Percentiles rank a stretch among this genome's conserved stretches.
Conservation (phyloP, 225 moss, liverwort and hornwort genomes). For the Lunularia cruciata region DNA sequence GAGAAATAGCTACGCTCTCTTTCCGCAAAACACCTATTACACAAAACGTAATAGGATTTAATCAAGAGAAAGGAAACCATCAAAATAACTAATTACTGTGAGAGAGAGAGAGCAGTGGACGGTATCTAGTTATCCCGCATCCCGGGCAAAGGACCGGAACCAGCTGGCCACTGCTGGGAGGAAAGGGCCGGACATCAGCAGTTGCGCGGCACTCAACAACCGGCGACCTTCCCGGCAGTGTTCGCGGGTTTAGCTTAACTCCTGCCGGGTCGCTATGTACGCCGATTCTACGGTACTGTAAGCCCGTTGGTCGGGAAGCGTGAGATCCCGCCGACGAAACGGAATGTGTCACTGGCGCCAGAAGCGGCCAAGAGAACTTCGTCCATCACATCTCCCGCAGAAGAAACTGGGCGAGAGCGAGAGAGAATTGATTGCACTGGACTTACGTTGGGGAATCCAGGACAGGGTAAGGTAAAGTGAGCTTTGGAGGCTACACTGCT, state of each 20-base stretch:
- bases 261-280: neutral
- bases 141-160: neutral
- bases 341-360: neutral
- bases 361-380: neutral
- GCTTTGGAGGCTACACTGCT: neutral
- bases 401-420: neutral
- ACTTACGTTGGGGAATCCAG: neutral
- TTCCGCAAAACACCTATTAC: too few relatives aligned
- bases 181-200: neutral
- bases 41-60: too few relatives aligned
- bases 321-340: too few relatives aligned
- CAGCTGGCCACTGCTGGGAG: neutral
- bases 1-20: too few relatives aligned
- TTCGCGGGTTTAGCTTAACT: neutral
- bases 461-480: slow-evolving; percentile 1
- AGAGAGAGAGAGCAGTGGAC: neutral
- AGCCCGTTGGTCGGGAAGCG: neutral
- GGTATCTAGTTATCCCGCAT: neutral
- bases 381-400: neutral
- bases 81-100: too few relatives aligned
- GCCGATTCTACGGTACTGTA: too few relatives aligned
- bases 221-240: slow-evolving; percentile 1
- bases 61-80: too few relatives aligned
- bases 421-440: slow-evolving; percentile 12
- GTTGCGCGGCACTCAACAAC: neutral